These are phyloP conservation scores for Exophiala phaeomuriformis DNA, from an alignment of 2,329 filamentous ascomycete species.

Conservation along the genomic window DNA sequence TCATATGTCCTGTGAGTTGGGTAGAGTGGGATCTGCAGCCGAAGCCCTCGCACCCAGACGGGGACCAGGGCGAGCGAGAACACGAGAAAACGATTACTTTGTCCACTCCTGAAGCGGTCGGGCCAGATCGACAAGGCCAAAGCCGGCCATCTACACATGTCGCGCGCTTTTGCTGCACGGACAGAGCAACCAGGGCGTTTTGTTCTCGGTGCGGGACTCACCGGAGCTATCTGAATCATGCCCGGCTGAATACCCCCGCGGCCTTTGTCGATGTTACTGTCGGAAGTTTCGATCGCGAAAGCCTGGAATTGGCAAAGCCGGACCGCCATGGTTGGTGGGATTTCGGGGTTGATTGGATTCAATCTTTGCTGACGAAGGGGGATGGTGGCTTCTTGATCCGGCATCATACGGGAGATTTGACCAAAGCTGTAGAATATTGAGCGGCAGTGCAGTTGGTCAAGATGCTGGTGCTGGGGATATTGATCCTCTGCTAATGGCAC, in stretches of 20 bases:
- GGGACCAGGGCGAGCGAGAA: not conserved
- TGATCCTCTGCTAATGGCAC: not conserved
- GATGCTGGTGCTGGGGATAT: not conserved
- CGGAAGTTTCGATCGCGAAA: constrained; percentile 27
- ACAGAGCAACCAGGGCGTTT: constrained; percentile 27
- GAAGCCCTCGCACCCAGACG: not conserved
- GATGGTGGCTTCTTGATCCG: constrained; percentile 18
- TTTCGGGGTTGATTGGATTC: constrained; percentile 28
- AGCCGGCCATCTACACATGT: constrained; percentile 18
- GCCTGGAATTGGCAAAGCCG: constrained; percentile 22
- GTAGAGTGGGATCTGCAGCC: constrained; percentile 25
- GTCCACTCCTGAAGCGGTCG: constrained; percentile 11
- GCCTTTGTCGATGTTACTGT: constrained; percentile 26
- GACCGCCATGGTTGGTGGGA: constrained; percentile 24
- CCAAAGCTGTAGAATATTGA: constrained; percentile 9
- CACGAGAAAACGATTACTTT: constrained; percentile 1
- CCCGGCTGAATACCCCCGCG: constrained; percentile 9
- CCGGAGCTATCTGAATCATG: constrained; percentile 20
- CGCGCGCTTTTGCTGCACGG: constrained; percentile 19
- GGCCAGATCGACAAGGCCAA: constrained; percentile 2
- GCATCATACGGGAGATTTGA: constrained; percentile 11
- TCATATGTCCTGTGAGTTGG: constrained; percentile 29
- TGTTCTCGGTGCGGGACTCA: constrained; percentile 30
- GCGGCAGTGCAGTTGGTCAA: too few species aligned
- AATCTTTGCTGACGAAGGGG: constrained; percentile 18